A percentile compares a stretch with the other conserved stretches of the same genome.
Evolutionary conservation across 306 rosid genomes (phyloP).

Genomic region (Rosa lucieae): DNA sequence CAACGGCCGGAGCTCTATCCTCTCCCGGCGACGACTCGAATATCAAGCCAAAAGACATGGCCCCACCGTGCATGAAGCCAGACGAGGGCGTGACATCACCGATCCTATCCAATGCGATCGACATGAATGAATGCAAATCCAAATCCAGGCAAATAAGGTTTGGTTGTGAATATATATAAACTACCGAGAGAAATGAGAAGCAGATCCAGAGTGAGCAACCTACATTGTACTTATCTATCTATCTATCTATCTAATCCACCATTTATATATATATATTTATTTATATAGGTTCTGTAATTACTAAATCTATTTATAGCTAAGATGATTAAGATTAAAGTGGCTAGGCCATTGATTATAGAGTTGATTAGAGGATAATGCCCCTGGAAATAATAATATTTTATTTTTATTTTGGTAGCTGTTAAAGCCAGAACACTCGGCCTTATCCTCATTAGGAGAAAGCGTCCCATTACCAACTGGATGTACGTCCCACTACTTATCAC

Average conservation of each 20-base stretch:
- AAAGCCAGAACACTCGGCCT: conserved; percentile 24
- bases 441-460: conserved; percentile 40
- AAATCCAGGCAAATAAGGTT: background rate
- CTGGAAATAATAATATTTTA: no score
- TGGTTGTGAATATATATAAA: background rate
- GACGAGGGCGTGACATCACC: conserved; percentile 32
- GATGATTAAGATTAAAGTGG: background rate
- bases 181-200: background rate
- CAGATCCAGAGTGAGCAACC: background rate
- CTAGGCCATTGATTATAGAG: background rate
- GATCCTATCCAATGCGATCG: conserved; percentile 32
- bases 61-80: conserved; percentile 19
- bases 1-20: background rate
- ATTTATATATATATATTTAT: background rate
- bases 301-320: background rate
- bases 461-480: conserved; percentile 16
- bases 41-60: conserved; percentile 28
- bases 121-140: conserved; percentile 21
- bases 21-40: conserved; percentile 25
- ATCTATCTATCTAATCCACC: background rate
- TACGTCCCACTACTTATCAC: background rate
- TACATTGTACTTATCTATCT: background rate
- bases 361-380: background rate
- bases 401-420: no score
- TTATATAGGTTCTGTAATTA: background rate